Conservation (phyloP, 257 asterid species). For the Ilex aquifolium region DNA sequence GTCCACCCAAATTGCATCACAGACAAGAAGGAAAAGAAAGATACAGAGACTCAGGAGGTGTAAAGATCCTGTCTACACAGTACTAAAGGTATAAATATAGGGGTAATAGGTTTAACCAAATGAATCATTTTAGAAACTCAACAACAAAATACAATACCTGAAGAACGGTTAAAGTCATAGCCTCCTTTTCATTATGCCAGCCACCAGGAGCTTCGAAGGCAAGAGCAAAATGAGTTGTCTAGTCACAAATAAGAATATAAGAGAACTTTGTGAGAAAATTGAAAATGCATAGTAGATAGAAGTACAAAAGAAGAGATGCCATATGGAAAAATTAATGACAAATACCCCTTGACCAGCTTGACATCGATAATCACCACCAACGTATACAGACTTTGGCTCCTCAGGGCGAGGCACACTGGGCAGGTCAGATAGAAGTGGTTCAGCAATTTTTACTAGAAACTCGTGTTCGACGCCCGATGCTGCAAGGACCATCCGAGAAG, state of each 20-base stretch:
- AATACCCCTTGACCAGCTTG: conserved; percentile 78
- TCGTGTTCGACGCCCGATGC: conserved; percentile 91
- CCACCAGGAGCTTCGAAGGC: conserved; percentile 94
- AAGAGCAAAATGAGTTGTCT: conserved; percentile 85
- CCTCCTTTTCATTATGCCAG: conserved; percentile 59
- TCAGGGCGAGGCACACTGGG: conserved; percentile 32
- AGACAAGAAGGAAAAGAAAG: neutral
- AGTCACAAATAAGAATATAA: conserved; percentile 7
- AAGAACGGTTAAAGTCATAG: conserved; percentile 64
- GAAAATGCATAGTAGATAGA: too few relatives aligned
- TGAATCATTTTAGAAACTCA: neutral
- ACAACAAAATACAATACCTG: conserved; percentile 40
- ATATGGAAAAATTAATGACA: conserved; percentile 7
- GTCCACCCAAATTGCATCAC: conserved; percentile 10
- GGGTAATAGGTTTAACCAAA: too few relatives aligned
- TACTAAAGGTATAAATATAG: too few relatives aligned
- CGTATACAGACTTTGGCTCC: conserved; percentile 58
- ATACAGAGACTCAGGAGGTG: neutral
- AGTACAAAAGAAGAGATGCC: too few relatives aligned
- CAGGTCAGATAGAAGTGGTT: conserved; percentile 76
- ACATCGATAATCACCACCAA: conserved; percentile 78
- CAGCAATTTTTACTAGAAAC: conserved; percentile 62
- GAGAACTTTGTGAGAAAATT: neutral
- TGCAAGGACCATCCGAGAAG: conserved; percentile 79
- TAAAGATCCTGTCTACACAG: too few relatives aligned